A percentile compares a stretch with the other conserved stretches of the same genome.
phyloP scores from a whole-genome alignment of 495 filamentous ascomycete species.

The Xylaria nigripes region DNA sequence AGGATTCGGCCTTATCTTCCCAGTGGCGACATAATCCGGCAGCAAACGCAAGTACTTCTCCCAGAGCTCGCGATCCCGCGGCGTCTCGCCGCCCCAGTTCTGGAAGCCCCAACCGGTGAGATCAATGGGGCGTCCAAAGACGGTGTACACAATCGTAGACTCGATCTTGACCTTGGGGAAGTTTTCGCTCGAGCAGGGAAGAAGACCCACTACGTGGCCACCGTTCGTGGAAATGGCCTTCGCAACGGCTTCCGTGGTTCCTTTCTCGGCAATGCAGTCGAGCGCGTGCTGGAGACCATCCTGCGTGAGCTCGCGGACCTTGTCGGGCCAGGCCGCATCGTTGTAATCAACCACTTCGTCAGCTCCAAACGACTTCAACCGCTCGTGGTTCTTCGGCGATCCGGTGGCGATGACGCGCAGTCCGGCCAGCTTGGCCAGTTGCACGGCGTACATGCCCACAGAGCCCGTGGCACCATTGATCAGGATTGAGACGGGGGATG shows the following conservation, averaged over 20 bases:
- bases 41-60: conserved; percentile 22
- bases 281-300: conserved; percentile 15
- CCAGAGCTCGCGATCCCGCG: conserved; percentile 19
- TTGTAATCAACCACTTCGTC: conserved; percentile 49
- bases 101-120: conserved; percentile 7
- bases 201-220: conserved; percentile 15
- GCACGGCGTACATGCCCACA: conserved; percentile 53
- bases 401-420: conserved; percentile 49
- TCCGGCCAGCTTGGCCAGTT: conserved; percentile 51
- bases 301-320: conserved; percentile 15
- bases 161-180: conserved; percentile 20
- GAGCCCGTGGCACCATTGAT: conserved; percentile 52
- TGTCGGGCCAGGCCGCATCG: conserved; percentile 16
- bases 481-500: conserved; percentile 36
- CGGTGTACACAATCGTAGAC: conserved; percentile 20
- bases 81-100: conserved; percentile 18
- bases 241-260: conserved; percentile 7
- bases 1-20: conserved; percentile 21
- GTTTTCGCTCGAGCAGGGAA: conserved; percentile 11
- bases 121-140: conserved; percentile 15
- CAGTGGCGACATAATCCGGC: conserved; percentile 14
- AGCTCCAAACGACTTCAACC: conserved; percentile 46
- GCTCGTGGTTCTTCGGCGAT: conserved; percentile 44
- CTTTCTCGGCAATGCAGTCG: conserved; percentile 15
- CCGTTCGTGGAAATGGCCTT: conserved; percentile 16